Base-by-base conservation (phyloP, 768 basidiomycete species). In the Calocera cornea region DNA sequence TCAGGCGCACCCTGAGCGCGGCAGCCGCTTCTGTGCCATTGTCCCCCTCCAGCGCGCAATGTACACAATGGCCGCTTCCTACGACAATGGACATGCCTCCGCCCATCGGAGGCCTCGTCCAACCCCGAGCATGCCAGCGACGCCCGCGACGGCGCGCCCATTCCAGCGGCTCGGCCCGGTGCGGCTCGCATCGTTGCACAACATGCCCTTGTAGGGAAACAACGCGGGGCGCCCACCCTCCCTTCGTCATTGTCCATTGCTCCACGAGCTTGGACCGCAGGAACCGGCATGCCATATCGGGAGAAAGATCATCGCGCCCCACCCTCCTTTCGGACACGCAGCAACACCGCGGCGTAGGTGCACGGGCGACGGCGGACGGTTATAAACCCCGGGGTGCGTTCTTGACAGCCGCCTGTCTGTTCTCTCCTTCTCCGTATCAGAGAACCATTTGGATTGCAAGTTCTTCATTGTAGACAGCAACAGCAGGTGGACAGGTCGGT, bases 161-260 rank as follows among this genome's bases (percentile, higher is more conserved):
- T 60, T 60, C 54, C 54, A 60, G 54, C 31, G 14, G 19, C 2
- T 60, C 54, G 54, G 54, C 24, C 54, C 54, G 54, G 54, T 10
- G 14, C 54, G 54, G 54, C 3, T 60, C 27, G 14, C 54, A 16
- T 33, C 11, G 14, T 60, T 33, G 2, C 24, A 29, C 31, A 27
- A 31, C 54, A 31, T 29, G 14, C 54, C 24, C 24, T 60, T 33
- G 14, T 22, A 60, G 8, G 16, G 44, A 24, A n/a, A n/a, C 31
- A 19, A 29, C 14, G 7, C 14, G 54, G 54, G 54, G 14, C 10
- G 54, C 2, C 5, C 54, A 31, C 54, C 54, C 54, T 60, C 49
- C 22, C 54, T 60, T 60, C 54, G 54, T 60, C 54, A 27, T 60
- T 60, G 54, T 60, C 54, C 54, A 60, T 60, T 60, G 54, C 24